Base-by-base conservation (phyloP, 2,329 filamentous ascomycete genomes). In the Fusarium pseudonygamai region DNA sequence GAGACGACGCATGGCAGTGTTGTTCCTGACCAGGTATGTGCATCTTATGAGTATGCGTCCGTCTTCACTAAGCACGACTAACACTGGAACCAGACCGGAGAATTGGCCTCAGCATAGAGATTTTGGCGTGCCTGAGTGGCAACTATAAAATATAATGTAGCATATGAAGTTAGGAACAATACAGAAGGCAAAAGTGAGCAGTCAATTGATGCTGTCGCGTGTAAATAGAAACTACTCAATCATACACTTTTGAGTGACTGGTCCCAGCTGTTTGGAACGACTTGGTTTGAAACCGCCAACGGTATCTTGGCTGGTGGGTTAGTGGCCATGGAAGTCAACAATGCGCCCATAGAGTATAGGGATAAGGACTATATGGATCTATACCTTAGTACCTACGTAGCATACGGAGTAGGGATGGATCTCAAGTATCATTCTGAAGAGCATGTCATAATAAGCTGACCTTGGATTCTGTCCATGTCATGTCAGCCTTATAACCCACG, bases 41-140 rank as follows among this genome's bases (percentile, higher is more conserved):
- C 30, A 39, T 45, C 45, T 47, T 26, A 30, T 47, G 13, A 32
- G 10, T 18, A 9, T 52, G 15, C 20, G 26, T 36, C 43, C 45
- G 16, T 12, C 7, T 46, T 53, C 16, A 26, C 32, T 36, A 34
- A 39, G 28, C 34, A 46, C 57, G 34, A 49, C 73, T 78, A 68
- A 75, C 55, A 24, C 16, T 24, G 52, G 15, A 46, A 55, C 16
- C 37, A 85, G 83, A 72, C 79, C 79, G 30, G 82, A 84, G 60
- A 73, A 84, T 46, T 85, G 83, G 83, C 83, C 83, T 8, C 78
- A 81, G 66, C 78, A 81, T 52, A 78, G 83, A 58, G 78, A 84
- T 71, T 85, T 85, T 75, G 78, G 79, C 15, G 79, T 84, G n/a
- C 83, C 83, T 18, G 80, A 82, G 42, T 84, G 83, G 83, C 80